Base-by-base conservation (phyloP, 2,329 filamentous ascomycete genomes). In the Nakataea oryzae region DNA sequence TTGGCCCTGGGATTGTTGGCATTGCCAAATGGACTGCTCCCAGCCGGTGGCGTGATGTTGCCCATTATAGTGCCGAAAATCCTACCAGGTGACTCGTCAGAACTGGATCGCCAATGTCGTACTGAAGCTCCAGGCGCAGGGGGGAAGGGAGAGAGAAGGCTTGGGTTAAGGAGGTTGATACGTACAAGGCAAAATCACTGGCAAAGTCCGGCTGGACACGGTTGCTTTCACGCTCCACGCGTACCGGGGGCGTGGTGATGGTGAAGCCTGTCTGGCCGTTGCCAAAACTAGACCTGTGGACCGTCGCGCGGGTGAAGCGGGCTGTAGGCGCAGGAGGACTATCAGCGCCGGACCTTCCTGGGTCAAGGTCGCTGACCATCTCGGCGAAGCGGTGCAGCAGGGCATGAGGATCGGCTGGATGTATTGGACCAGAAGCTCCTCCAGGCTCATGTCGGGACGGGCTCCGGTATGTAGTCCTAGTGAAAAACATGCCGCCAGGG, bases 21-120 rank as follows among this genome's bases (percentile, higher is more conserved):
- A 2, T 21, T 61, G 56, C 61, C 58, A 63, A 69, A 65, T 61
- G 63, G 62, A n/a, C 67, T 66, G 58, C 67, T 62, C 71, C 66
- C 62, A 70, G 63, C 54, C 63, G 72, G 66, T 61, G 68, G 62
- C 69, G 64, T 65, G 0, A 69, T 60, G 34, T 67, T 66, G 56
- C 74, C 74, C 61, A 84, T 67, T 11, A 83, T 70, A 58, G 77
- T 74, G 57, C 73, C 71, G 65, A 84, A 80, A 1, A 83, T 69
- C 57, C 81, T 84, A 65, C 57, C 56, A 21, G 41, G 17, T 8
- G 41, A n/a, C 41, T 6, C 6, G 14, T 50, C n/a, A 50, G 41
- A n/a, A n/a, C 21, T 17, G 21, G 41, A 50, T 21, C 3, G 41
- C 41, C 41, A 9, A 50, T 17, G 1, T 6, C 14, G 3, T 50